Evolutionary conservation across 2,329 filamentous ascomycete species (phyloP), one percentile per base, ranked within the genome.

Genomic region (Chaetothyriales sp.): DNA sequence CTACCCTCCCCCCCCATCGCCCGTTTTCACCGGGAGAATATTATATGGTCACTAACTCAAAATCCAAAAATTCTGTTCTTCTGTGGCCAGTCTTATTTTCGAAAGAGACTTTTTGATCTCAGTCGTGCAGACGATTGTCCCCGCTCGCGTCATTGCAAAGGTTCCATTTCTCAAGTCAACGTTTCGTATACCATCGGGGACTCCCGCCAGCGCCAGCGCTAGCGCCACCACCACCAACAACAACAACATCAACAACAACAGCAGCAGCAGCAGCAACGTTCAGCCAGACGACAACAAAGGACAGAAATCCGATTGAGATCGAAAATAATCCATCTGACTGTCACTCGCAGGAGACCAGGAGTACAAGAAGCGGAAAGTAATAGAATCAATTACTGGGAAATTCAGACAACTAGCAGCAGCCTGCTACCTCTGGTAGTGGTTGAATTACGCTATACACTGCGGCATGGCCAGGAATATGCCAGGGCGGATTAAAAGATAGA

Each of bases 121-220:
- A 8, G 45, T 57, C 48, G 43, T 58, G 20, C 49, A 58, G 37
- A 51, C 53, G 28, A 48, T 58, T 18, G 19, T 59, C 18, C 58
- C 58, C 22, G 43, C 55, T 54, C 50, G 54, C 55, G 54, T 62
- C 56, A 49, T 58, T 51, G n/a, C 46, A 20, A 47, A 47, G 33
- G 54, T 56, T 6, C 53, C 54, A 33, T 48, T 55, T 67, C 78
- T 54, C 49, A 51, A 46, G 19, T 47, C 33, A 44, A 65, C 64
- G 47, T 13, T 40, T 40, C 33, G 33, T 15, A 40, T 15, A 5
- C 15, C 33, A 15, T 15, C 33, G 15, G 33, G 33, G 13, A 40
- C 33, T 10, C 5, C 33, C 13, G 15, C 33, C 10, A 40, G 33
- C 33, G 13, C 15, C 33, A 15, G 33, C 10, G 15, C 10, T 13